Percentiles rank a stretch among this genome's conserved stretches.
phyloP scores from a whole-genome alignment of 176 grass and related monocot species.

The Musa troglodytarum region DNA sequence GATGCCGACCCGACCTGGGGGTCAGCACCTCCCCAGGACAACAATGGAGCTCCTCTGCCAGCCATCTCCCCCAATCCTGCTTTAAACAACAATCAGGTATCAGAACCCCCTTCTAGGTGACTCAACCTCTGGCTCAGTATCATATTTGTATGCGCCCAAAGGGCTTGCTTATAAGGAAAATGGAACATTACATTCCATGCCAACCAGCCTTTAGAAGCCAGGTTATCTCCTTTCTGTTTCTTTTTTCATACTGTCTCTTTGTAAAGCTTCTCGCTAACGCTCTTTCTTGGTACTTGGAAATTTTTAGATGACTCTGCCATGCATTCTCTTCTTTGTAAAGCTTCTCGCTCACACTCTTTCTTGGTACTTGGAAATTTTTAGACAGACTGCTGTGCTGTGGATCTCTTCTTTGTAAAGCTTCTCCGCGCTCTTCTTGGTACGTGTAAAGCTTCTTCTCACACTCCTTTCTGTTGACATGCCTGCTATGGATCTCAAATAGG shows the following conservation, averaged over 20 bases:
- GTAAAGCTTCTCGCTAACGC: conserved; percentile 1
- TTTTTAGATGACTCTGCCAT: background rate
- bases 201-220: background rate
- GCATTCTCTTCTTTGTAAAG: too few relatives aligned
- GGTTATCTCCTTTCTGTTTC: conserved; percentile 13
- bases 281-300: background rate
- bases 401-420: too few relatives aligned
- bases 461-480: too few relatives aligned
- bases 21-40: background rate
- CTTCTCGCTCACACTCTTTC: too few relatives aligned
- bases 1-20: conserved; percentile 3
- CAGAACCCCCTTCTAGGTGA: conserved; percentile 57
- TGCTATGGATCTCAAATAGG: too few relatives aligned
- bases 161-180: background rate
- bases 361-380: too few relatives aligned
- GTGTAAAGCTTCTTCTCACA: too few relatives aligned
- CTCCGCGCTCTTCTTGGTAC: too few relatives aligned
- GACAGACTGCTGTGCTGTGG: too few relatives aligned
- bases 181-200: background rate
- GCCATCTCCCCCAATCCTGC: conserved; percentile 37
- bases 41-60: conserved; percentile 35
- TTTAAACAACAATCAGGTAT: conserved; percentile 46
- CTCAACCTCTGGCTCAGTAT: background rate
- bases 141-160: background rate
- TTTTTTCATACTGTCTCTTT: background rate